Evolutionary conservation across 345 rosid genomes (phyloP).

Genomic region (Eucalyptus dawsonii): DNA sequence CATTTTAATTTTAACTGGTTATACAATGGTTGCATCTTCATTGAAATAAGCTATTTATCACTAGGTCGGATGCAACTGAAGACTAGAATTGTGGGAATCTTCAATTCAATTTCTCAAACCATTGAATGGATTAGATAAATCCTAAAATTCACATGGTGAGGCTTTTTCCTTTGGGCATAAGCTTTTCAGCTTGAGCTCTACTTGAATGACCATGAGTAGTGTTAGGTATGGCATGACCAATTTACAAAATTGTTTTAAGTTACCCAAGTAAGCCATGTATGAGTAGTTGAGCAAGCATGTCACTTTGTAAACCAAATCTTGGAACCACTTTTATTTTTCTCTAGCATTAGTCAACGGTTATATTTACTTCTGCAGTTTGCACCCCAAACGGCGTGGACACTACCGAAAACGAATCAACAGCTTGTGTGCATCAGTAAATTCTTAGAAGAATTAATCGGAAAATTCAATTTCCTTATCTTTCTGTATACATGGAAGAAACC

Average conservation of each 20-base stretch:
- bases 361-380: neutral
- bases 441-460: neutral
- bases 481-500: neutral
- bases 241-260: neutral
- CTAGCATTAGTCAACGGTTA: neutral
- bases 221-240: neutral
- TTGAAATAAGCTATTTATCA: too few relatives aligned
- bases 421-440: neutral
- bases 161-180: neutral
- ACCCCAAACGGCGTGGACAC: rapidly evolving
- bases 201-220: neutral
- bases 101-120: neutral
- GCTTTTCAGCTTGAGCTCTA: too few relatives aligned
- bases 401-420: neutral
- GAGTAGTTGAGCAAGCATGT: neutral
- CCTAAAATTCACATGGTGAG: neutral
- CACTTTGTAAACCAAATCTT: neutral
- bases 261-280: neutral
- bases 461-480: neutral
- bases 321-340: rapidly evolving
- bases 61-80: neutral
- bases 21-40: neutral
- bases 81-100: neutral
- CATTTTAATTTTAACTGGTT: too few relatives aligned
- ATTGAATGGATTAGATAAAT: neutral